A percentile compares a stretch with the other conserved stretches of the same genome.
Conservation (phyloP, 768 basidiomycete genomes). For the Podaxis sp. region DNA sequence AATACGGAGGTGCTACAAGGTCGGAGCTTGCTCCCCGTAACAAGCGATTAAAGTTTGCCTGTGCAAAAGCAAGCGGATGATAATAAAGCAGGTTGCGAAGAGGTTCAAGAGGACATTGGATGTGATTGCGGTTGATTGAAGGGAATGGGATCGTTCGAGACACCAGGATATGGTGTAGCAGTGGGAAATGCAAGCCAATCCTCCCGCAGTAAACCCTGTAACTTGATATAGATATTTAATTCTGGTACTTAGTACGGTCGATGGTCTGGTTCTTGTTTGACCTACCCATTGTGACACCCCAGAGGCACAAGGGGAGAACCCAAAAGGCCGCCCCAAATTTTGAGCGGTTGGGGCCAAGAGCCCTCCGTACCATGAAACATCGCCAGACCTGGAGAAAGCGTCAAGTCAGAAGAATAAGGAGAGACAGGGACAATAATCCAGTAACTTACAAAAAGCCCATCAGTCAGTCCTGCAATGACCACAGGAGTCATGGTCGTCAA, state of each 20-base stretch:
- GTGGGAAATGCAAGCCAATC: not conserved
- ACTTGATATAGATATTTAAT: not conserved
- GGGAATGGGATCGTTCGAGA: not conserved
- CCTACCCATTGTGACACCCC: not conserved
- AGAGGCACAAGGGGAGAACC: not conserved
- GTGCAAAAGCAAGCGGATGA: not conserved
- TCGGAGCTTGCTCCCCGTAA: not conserved
- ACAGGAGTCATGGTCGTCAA: not conserved
- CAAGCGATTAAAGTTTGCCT: not conserved
- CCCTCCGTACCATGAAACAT: not conserved
- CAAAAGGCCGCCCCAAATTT: not conserved
- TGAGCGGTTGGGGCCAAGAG: not conserved
- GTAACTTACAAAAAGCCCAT: not conserved
- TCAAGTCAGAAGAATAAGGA: not conserved
- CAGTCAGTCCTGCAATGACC: not conserved
- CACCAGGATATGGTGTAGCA: not conserved
- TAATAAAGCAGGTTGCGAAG: not conserved
- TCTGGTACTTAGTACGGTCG: not conserved
- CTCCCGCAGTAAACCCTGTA: not conserved
- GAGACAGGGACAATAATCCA: not conserved
- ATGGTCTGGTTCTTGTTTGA: not conserved
- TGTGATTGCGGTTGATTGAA: not conserved
- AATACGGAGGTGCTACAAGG: not conserved
- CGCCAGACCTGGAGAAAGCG: not conserved
- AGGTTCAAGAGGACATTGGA: conserved; percentile 1